Evolutionary conservation across 2,329 filamentous ascomycete species (phyloP).

Genomic region (Claviceps digitariae): DNA sequence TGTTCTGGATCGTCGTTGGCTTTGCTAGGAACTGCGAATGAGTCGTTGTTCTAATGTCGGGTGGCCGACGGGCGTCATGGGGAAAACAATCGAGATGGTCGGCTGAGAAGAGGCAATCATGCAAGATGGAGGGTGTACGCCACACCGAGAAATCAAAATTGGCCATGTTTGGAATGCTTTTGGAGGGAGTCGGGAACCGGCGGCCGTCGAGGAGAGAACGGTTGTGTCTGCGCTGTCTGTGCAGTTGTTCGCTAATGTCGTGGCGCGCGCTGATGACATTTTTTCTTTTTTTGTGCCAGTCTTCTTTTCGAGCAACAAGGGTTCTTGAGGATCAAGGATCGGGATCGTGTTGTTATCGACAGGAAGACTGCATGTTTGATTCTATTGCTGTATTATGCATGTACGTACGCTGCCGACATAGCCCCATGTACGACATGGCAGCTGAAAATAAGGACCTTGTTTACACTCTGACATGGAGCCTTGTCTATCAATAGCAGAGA

Average conservation of each 20-base stretch:
- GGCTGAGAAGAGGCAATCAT: neutral
- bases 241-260: neutral
- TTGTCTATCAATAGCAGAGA: neutral
- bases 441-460: neutral
- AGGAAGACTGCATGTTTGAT: neutral
- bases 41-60: neutral
- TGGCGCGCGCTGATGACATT: neutral
- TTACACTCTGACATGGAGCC: neutral
- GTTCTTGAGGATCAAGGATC: no score
- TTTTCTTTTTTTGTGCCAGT: neutral
- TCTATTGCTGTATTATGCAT: neutral
- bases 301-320: neutral
- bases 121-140: neutral
- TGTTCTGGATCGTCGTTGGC: neutral
- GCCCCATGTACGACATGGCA: neutral
- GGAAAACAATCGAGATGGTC: neutral
- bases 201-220: neutral
- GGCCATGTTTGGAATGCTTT: neutral
- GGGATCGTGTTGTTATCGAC: neutral
- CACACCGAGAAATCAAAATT: neutral
- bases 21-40: neutral
- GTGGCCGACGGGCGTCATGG: neutral
- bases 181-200: neutral
- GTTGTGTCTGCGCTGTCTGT: neutral
- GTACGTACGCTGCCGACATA: neutral